Evolutionary conservation across 371 early-diverging fungal genomes (phyloP).

Genomic region (Mucor mucedo): DNA sequence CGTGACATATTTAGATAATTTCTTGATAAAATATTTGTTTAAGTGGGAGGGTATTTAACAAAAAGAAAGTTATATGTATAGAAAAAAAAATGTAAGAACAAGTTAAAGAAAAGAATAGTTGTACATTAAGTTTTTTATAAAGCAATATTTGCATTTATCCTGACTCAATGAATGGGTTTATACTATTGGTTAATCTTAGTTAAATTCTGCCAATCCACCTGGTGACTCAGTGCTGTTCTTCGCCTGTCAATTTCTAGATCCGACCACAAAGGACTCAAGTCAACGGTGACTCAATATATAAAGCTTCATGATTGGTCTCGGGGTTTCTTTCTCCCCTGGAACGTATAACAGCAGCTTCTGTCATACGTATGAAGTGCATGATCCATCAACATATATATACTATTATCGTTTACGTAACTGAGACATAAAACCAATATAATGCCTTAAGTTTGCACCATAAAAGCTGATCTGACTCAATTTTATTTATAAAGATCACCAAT

Average conservation of each 20-base stretch:
- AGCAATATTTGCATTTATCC: constrained; percentile 25
- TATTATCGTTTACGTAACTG: too few relatives aligned
- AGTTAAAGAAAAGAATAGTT: constrained; percentile 12
- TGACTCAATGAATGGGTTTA: constrained; percentile 20
- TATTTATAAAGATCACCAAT: too few relatives aligned
- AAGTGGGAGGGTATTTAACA: background rate
- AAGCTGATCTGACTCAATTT: too few relatives aligned
- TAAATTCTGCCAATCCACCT: background rate
- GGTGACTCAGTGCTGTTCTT: constrained; percentile 21
- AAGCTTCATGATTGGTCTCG: constrained; percentile 4
- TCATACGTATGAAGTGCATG: too few relatives aligned
- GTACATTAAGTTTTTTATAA: constrained; percentile 2
- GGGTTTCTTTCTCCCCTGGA: background rate
- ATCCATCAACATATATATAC: too few relatives aligned
- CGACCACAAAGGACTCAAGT: constrained; percentile 10
- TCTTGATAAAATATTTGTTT: background rate
- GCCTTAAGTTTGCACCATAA: too few relatives aligned
- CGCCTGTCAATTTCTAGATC: constrained; percentile 26
- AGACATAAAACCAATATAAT: too few relatives aligned
- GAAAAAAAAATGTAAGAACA: constrained; percentile 18
- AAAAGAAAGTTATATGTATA: background rate
- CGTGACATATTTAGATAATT: constrained; percentile 41
- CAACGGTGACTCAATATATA: constrained; percentile 17
- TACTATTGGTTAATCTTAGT: constrained; percentile 9
- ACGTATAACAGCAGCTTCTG: too few relatives aligned